Percentiles rank a stretch among this genome's conserved stretches.
These are phyloP conservation scores for Venturia aucupariae DNA, from an alignment of 2,329 filamentous ascomycete species.

Conservation along the genomic window DNA sequence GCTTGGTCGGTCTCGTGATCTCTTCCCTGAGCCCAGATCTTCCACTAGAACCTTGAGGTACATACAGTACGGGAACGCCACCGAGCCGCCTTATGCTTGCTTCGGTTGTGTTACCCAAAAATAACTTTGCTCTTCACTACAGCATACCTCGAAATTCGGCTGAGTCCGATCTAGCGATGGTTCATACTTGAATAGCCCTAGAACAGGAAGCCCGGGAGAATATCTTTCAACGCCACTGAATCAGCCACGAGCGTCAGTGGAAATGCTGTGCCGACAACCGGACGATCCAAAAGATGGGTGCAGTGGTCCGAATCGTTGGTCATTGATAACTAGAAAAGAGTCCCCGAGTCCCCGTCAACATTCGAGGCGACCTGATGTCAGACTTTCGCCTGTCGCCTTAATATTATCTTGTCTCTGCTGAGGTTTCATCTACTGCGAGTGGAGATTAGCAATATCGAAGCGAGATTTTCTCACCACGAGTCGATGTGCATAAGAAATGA, in stretches of 20 bases:
- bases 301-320: neutral
- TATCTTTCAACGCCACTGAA: neutral
- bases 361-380: neutral
- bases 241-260: neutral
- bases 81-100: no score
- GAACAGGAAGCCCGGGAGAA: neutral
- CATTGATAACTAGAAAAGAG: neutral
- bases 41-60: no score
- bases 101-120: no score
- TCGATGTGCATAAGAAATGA: neutral
- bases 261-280: neutral
- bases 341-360: neutral
- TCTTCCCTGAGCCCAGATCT: no score
- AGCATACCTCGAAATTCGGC: no score
- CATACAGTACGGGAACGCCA: no score
- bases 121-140: neutral
- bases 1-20: neutral
- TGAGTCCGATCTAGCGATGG: no score
- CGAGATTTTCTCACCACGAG: neutral
- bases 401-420: neutral
- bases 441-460: slow-evolving; percentile 1
- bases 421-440: neutral
- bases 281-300: neutral
- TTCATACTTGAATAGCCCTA: no score
- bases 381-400: neutral